Base-by-base conservation (phyloP, 139 green algal species). In the Tetradesmus lagerheimii region DNA sequence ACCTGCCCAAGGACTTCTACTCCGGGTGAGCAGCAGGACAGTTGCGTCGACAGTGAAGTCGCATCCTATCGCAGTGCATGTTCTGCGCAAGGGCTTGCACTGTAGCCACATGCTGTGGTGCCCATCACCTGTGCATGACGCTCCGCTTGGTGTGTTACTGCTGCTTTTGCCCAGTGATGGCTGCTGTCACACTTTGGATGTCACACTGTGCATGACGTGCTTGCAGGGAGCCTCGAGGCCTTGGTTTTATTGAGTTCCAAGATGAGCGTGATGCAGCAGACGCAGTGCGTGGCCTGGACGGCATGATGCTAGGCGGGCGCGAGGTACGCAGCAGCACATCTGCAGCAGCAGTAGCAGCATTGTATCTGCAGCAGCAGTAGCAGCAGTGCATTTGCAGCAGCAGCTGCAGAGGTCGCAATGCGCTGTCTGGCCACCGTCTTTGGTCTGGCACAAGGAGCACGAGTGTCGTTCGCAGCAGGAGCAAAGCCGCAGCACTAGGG, bases 231-330 rank as follows among this genome's bases (percentile, higher is more conserved):
- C 82, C 91, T 6, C 82, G 94, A 0, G 94, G 94, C 35, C 91
- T 96, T 23, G 94, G 90, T 2, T 96, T 96, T 76, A 37, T 96
- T 16, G 94, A 96, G 62, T 96, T 90, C 76, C 85, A 89, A 0
- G 91, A 94, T 53, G 35, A 81, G 18, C 86, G 91, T 11, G 93
- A 95, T 71, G 92, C 92, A 5, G 89, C 94, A 88, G 94, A 95
- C 57, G 92, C 93, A 2, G 91, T 93, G 76, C 83, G 94, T 66
- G 78, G 64, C n/a, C 62, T 94, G 39, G 93, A 95, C 45, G 38
- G 90, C 31, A 88, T 84, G 38, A 43, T 91, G 18, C 83, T 95
- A 29, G 80, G 92, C 34, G 93, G 92, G 16, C 83, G 87, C 31
- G 91, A 94, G 93, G 92, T 95, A 66, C 47, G 57, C 34, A 35